phyloP scores from a whole-genome alignment of 192 early-diverging fungal species.

The Podila epigama region DNA sequence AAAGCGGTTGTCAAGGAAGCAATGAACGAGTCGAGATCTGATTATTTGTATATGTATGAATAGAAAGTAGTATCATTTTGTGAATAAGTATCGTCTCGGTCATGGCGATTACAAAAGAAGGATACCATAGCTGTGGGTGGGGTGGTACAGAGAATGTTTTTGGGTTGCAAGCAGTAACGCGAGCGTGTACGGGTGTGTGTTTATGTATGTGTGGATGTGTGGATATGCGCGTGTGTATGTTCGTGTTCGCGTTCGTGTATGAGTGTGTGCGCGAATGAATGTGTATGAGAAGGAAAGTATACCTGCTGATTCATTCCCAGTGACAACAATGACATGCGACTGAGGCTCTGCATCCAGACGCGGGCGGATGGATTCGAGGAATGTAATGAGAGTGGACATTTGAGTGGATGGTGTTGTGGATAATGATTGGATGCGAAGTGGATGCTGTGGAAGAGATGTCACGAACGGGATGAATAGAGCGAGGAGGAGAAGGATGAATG shows the following conservation, averaged over 20 bases:
- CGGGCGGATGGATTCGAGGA: conserved; percentile 16
- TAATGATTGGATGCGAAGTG: not conserved
- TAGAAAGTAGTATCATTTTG: not conserved
- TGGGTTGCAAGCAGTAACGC: too few relatives aligned
- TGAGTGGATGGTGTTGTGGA: not conserved
- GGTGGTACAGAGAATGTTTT: too few relatives aligned
- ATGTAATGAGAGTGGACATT: not conserved
- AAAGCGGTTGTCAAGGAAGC: conserved; percentile 63
- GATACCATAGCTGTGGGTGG: too few relatives aligned
- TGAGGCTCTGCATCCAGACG: conserved; percentile 20
- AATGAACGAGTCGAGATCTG: conserved; percentile 78
- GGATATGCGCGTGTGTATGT: too few relatives aligned
- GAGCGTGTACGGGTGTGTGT: not conserved
- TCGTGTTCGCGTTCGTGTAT: not conserved
- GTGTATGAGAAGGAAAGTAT: not conserved
- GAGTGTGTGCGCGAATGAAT: not conserved
- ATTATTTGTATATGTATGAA: not conserved
- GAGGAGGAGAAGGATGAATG: not conserved
- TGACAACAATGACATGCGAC: conserved; percentile 53
- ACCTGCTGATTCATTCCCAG: conserved; percentile 83
- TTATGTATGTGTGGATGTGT: not conserved
- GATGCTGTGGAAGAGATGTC: not conserved
- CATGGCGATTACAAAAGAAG: too few relatives aligned
- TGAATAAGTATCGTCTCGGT: too few relatives aligned
- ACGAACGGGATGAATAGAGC: not conserved